Base-by-base conservation (phyloP, 2,329 filamentous ascomycete genomes). In the Aureobasidium subglaciale region DNA sequence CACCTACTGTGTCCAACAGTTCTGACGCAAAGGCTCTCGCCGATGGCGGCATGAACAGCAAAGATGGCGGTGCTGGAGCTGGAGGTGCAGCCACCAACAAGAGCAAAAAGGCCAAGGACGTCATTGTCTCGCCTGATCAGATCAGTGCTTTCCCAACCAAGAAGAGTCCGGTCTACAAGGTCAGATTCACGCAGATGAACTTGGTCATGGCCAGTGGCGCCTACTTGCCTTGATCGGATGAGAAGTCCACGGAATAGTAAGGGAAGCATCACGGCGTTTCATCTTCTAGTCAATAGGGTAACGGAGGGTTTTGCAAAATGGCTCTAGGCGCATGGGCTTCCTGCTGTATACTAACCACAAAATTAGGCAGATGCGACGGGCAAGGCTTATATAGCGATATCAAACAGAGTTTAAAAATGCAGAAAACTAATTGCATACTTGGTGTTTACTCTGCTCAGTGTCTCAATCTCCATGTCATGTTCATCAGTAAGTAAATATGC, bases 141-240 rank as follows among this genome's bases (percentile, higher is more conserved):
- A 95, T 99, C 72, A 90, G 84, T 61, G 91, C 89, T 1, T 97
- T 96, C 68, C 85, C 90, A 0, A 97, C 93, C 4, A 99, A 99
- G 80, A 96, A 95, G 74, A 92, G 87, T 15, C 91, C 92, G 0
- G 88, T 97, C 10, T 88, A 95, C 71, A 93, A 92, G 72, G 91
- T 95, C 54, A 83, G 87, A 65, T 96, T 96, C 65, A 97, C 93
- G 3, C 79, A 90, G 59, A 96, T 96, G 89, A 99, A 99, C 68
- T 72, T 97, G 61, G 86, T 96, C 11, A 78, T 97, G 59, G 90
- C 90, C 20, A 90, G 88, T 43, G 90, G 91, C 37, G 81, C 80
- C 34, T 85, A 83, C 70, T 66, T 85, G 66, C 82, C 82, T 34
- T 68, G 11, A 29, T 7, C 43, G 20, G 8, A 37, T 11, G 11